Evolutionary conservation across 2,329 filamentous ascomycete species (phyloP), one percentile per base, ranked within the genome.

Genomic region (Lachnellula arida): DNA sequence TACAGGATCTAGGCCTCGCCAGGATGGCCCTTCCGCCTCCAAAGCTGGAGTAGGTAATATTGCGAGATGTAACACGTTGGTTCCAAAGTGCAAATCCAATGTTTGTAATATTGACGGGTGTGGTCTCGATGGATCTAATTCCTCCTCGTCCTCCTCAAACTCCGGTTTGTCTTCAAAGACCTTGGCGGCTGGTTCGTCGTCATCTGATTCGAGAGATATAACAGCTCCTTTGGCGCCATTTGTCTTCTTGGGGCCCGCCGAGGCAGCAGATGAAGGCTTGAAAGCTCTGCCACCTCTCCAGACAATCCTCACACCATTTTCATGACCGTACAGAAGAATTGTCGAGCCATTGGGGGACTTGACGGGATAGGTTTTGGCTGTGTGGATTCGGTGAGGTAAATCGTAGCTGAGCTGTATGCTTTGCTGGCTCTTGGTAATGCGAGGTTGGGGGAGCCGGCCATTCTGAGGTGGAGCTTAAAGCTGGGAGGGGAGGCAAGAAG

Each of bases 231-330:
- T 76, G 0, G 71, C 62, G 12, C 82, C 82, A 60, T 85, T 85
- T 47, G 75, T 74, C 60, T 80, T 81, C 56, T 72, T 72, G 49
- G 65, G 58, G 6, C 55, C 52, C 47, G 66, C 60, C 15, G 65
- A 56, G 1, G 62, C 58, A 15, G 67, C 63, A 51, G 76, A 74
- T 39, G 73, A 70, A 25, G 73, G 59, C 66, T 83, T 86, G 63
- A 87, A 80, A n/a, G 76, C 75, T 50, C 76, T 77, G 11, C 84
- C 84, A 46, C 84, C 84, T 43, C 82, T 78, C 84, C 84, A 87
- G 23, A 82, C 70, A 39, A 87, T 65, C 3, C 78, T 82, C 43
- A 86, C 70, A 46, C 84, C 84, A 68, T 80, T 82, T 57, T 85
- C 81, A 63, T 86, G 83, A 46, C 81, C 83, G 63, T 85, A 85